These are phyloP conservation scores for Coniosporium uncinatum DNA, from an alignment of 2,329 filamentous ascomycete species.

Conservation along the genomic window DNA sequence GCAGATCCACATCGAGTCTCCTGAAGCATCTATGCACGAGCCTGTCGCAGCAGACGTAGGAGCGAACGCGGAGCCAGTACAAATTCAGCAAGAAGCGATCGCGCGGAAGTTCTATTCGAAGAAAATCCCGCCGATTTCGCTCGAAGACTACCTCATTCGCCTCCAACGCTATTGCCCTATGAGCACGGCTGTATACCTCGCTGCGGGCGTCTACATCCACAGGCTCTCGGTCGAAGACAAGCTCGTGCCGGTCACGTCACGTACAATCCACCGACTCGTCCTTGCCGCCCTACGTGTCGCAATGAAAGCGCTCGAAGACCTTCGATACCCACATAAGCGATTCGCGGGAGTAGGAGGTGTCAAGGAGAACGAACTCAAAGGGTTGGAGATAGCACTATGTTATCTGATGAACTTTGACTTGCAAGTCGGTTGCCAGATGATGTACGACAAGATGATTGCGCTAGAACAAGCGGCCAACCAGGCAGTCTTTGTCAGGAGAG, in stretches of 20 bases:
- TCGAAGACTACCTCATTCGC: slow-evolving; percentile 80
- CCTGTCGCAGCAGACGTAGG: slow-evolving; percentile 37
- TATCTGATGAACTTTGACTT: slow-evolving; percentile 35
- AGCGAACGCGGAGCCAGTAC: slow-evolving; percentile 66
- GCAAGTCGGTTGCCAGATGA: slow-evolving; percentile 23
- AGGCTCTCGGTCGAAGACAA: slow-evolving; percentile 68
- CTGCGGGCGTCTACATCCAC: slow-evolving; percentile 83
- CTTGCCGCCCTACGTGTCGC: slow-evolving; percentile 82
- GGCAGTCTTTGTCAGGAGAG: slow-evolving; percentile 22
- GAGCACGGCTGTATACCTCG: slow-evolving; percentile 90
- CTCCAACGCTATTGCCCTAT: slow-evolving; percentile 91
- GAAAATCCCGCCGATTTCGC: slow-evolving; percentile 72
- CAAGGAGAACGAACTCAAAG: slow-evolving; percentile 71
- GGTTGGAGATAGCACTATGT: slow-evolving; percentile 72
- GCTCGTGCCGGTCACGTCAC: slow-evolving; percentile 72
- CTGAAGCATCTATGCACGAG: slow-evolving; percentile 43
- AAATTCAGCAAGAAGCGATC: slow-evolving; percentile 78
- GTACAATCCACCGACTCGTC: slow-evolving; percentile 83
- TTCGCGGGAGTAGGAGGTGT: slow-evolving; percentile 89
- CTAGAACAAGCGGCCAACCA: slow-evolving; percentile 30
- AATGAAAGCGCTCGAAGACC: slow-evolving; percentile 93
- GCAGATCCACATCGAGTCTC: slow-evolving; percentile 35
- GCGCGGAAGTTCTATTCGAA: slow-evolving; percentile 94
- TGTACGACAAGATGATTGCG: slow-evolving; percentile 23
- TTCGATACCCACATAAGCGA: slow-evolving; percentile 78